Evolutionary conservation across 768 basidiomycete genomes (phyloP).

Genomic region (Bullera alba): DNA sequence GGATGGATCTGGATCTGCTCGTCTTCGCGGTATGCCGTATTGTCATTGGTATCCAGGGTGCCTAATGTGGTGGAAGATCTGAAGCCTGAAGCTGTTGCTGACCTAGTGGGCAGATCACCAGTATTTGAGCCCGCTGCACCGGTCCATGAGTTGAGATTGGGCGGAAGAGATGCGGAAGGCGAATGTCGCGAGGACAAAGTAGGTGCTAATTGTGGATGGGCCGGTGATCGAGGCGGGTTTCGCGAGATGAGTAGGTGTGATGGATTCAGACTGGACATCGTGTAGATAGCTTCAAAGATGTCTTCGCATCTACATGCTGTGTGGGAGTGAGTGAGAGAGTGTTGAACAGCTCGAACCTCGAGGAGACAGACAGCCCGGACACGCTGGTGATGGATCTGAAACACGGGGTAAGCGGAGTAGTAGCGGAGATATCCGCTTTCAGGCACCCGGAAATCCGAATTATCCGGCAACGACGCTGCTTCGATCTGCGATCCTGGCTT

Average conservation of each 20-base stretch:
- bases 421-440: too few species aligned
- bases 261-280: conserved; percentile 27
- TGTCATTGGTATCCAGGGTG: not conserved
- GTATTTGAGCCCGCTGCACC: too few species aligned
- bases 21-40: conserved; percentile 15
- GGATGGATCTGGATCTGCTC: conserved; percentile 67
- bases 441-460: too few species aligned
- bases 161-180: conserved; percentile 6
- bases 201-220: conserved; percentile 38
- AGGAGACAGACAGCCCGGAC: too few species aligned
- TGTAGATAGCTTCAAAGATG: too few species aligned
- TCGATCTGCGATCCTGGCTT: too few species aligned
- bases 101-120: not conserved
- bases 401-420: too few species aligned
- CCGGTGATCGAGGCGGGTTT: conserved; percentile 37
- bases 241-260: conserved; percentile 37
- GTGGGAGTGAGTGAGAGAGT: too few species aligned
- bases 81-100: not conserved
- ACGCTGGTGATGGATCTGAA: too few species aligned
- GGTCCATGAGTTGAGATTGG: not conserved
- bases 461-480: too few species aligned
- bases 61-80: not conserved
- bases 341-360: too few species aligned
- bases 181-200: conserved; percentile 22
- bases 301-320: too few species aligned